Evolutionary conservation across 2,329 filamentous ascomycete species (phyloP), one percentile per base, ranked within the genome.

Genomic region (Exophiala sideris): DNA sequence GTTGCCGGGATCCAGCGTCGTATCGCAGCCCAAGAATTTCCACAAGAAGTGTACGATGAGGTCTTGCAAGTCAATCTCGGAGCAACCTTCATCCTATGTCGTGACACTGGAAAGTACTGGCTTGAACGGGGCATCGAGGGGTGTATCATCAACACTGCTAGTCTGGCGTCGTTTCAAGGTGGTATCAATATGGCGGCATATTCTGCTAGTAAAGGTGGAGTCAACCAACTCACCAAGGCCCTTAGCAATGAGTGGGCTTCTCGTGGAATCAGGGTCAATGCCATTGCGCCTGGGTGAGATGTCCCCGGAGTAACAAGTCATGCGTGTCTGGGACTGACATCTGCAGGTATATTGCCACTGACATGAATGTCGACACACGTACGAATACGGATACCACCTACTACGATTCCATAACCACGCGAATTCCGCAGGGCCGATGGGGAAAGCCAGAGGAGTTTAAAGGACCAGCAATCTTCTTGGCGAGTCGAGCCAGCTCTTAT

Each of bases 211-310:
- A 95, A 95, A 72, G 90, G 90, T 38, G 90, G 87, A 9, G 85
- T 95, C 0, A 85, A 83, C 4, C 89, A 95, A 73, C 71, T 94
- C 53, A 94, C 89, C 48, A 94, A 94, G 74, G 85, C 86, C 20
- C 77, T 95, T 52, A 83, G 85, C 40, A 95, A 95, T 67, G 89
- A 94, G 73, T 95, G 90, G 90, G 83, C 85, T 0, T 71, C 76
- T 12, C 79, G 83, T 65, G 89, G 89, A 2, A 79, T 95, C 58
- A 88, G 80, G 1, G 89, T 95, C 35, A 95, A 95, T 69, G 88
- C 87, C 8, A 88, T 95, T 66, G 89, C 90, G 1, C 91, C 90
- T 0, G 91, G 91, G 0, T 95, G 95, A 48, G 24, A 36, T 10
- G 3, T 29, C 24, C 2, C 24, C 7, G 24, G 24, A 29, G 2